Percentiles rank a stretch among this genome's conserved stretches.
phyloP scores from a whole-genome alignment of 2,329 filamentous ascomycete genomes.

The Fusarium sp. region DNA sequence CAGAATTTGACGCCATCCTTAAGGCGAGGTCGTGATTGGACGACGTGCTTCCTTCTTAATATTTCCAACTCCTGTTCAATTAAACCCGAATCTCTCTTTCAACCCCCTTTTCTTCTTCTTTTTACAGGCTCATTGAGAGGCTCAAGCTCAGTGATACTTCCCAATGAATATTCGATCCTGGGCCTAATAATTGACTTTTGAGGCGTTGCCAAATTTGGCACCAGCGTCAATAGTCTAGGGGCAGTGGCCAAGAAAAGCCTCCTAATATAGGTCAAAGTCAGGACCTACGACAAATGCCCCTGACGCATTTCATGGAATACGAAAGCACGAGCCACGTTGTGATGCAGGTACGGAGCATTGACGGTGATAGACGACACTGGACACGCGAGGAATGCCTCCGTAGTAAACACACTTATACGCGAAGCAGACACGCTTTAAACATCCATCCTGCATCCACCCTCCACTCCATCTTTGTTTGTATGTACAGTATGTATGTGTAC shows the following conservation, averaged over 20 bases:
- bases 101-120: background rate
- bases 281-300: conserved; percentile 20
- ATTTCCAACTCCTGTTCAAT: background rate
- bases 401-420: conserved; percentile 8
- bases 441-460: background rate
- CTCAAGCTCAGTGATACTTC: background rate
- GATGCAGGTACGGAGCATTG: conserved; percentile 38
- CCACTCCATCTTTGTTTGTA: background rate
- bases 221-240: conserved; percentile 29
- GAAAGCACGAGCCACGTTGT: conserved; percentile 40
- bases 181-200: conserved; percentile 1
- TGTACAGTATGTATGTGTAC: background rate
- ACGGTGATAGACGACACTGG: conserved; percentile 3
- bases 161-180: background rate
- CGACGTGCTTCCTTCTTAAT: background rate
- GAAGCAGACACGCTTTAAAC: background rate
- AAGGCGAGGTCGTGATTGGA: conserved; percentile 10
- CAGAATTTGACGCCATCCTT: conserved; percentile 15
- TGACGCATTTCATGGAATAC: conserved; percentile 36
- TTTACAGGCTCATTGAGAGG: background rate
- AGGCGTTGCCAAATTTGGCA: conserved; percentile 16
- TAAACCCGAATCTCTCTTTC: background rate
- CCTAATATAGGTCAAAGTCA: conserved; percentile 3
- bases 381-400: conserved; percentile 4
- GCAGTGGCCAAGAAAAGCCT: conserved; percentile 9